These are phyloP conservation scores for Blastobotrys persicus DNA, from an alignment of 1,139 yeast species.

Conservation along the genomic window DNA sequence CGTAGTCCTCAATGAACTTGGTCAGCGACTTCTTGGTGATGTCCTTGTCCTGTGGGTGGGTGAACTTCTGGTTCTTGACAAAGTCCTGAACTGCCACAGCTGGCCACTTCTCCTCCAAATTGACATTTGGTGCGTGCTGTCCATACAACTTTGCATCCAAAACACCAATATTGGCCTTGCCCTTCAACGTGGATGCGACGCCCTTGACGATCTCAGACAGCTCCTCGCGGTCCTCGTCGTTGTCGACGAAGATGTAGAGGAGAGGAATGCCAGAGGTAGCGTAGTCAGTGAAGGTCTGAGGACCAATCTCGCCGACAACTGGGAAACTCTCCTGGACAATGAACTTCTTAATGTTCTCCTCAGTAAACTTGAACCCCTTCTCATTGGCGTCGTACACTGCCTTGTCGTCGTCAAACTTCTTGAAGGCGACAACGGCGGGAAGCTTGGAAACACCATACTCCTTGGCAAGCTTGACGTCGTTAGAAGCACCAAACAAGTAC, in stretches of 20 bases:
- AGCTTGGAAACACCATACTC: conserved; percentile 45
- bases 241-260: conserved; percentile 81
- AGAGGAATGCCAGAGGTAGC: conserved; percentile 72
- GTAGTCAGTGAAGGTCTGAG: conserved; percentile 74
- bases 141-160: conserved; percentile 81
- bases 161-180: conserved; percentile 82
- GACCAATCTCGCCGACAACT: conserved; percentile 84
- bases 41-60: conserved; percentile 50
- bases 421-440: conserved; percentile 51
- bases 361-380: conserved; percentile 32
- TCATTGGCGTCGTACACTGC: conserved; percentile 40
- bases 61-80: conserved; percentile 63
- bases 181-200: conserved; percentile 73
- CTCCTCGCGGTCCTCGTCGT: conserved; percentile 61
- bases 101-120: conserved; percentile 85
- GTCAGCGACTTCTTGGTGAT: conserved; percentile 48
- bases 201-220: conserved; percentile 53
- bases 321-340: conserved; percentile 74
- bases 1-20: conserved; percentile 61
- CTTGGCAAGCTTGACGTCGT: conserved; percentile 46
- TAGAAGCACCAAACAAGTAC: conserved; percentile 57
- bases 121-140: conserved; percentile 83
- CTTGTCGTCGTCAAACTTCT: conserved; percentile 44
- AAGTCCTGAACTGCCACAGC: conserved; percentile 84
- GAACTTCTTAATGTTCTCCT: conserved; percentile 49